Base-by-base conservation (phyloP, 768 basidiomycete genomes). In the Tricholoma sp. region DNA sequence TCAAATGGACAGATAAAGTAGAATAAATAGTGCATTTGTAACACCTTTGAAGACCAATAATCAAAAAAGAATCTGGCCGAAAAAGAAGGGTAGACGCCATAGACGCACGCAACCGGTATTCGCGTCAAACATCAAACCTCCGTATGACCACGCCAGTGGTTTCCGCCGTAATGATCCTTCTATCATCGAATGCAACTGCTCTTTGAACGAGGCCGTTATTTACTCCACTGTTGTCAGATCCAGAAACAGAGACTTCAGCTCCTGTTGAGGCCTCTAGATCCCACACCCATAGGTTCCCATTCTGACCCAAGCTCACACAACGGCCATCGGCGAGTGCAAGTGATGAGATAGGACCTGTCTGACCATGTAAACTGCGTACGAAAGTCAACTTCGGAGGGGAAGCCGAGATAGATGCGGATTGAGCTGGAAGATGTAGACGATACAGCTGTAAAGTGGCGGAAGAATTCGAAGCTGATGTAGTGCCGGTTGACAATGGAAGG, bases 241-340 rank as follows among this genome's bases (percentile, higher is more conserved):
- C 58, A 61, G 65, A 53, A 63, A 67, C 54, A 52, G 74, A 69
- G 51, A 77, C 73, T 64, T 78, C 75, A 36, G 74, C 76, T 24
- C 77, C 77, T 52, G 72, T 79, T 51, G 70, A 78, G 53, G 75
- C 78, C 66, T 93, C 91, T 32, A 93, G 74, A 70, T 93, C 91
- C 91, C 91, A 93, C 2, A 90, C 87, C 88, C 89, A 91, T 42
- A 93, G 79, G 62, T 81, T 81, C 39, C 89, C 89, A 65, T 89
- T 84, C 33, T 70, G 70, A 8, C 86, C 83, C 17, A 91, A 70
- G 63, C 88, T 86, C 29, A 93, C 86, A 60, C 91, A 93, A 2
- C 91, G 82, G 20, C 91, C 91, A 68, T 93, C 91, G 29, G 91
- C 83, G 34, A 93, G 75, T 13, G 86, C 80, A 18, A 93, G 76